Base-by-base conservation (phyloP, 768 basidiomycete species). In the Lentinus brumalis region DNA sequence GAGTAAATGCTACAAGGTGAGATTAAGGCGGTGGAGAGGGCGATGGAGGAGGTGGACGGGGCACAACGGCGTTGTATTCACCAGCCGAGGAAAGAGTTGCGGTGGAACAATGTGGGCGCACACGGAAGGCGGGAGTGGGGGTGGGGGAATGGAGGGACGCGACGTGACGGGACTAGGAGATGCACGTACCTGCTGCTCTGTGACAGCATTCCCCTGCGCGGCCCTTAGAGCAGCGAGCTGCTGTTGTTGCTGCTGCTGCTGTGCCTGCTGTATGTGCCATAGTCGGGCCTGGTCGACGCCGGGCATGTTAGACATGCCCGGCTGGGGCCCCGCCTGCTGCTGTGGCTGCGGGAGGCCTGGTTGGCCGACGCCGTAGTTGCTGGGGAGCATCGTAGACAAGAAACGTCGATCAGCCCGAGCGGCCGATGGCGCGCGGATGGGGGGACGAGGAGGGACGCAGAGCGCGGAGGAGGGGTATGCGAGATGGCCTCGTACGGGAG, bases 201-300 rank as follows among this genome's bases (percentile, higher is more conserved):
- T 40, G 12, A 52, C 56, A 16, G 50, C 62, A 53, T 54, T 47
- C n/a, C 44, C 35, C 47, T 47, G 38, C 51, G 38, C 29, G 29
- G 53, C 39, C 32, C 47, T 11, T 10, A 53, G n/a, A 41, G 30
- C 50, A 52, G 50, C 47, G 35, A 60, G 50, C 47, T 55, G 59
- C 32, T 65, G 61, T 35, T 62, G 61, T 21, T 61, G 67, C 32
- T 60, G 60, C 29, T 61, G 61, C 31, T 57, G 64, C 40, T 55
- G 59, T 53, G 78, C 77, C 70, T 81, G 79, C 70, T 82, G 80
- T 72, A 84, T 81, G 72, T 82, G 81, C 87, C 86, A 88, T 67
- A 83, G 76, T 61, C 80, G 82, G 62, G 64, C 64, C 31, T 82
- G 80, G 70, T 87, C 86, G 8, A 70, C 79, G 63, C 73, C 35